Evolutionary conservation across 164 flowering plant genomes (phyloP).

Genomic region (grape (Vitis vinifera)): ASM3070453v1 NC_081819.1:22325001-22325500

Average conservation of each 20-base stretch:
- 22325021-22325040: too few relatives aligned
- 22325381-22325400: slow-evolving; percentile 44
- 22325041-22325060: too few relatives aligned
- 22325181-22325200: slow-evolving; percentile 69
- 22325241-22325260: slow-evolving; percentile 70
- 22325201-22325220: slow-evolving; percentile 69
- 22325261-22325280: slow-evolving; percentile 45
- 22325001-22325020: too few relatives aligned
- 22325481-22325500: slow-evolving; percentile 52
- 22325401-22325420: slow-evolving; percentile 41
- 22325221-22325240: slow-evolving; percentile 36
- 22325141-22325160: too few relatives aligned
- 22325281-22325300: slow-evolving; percentile 38
- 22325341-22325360: slow-evolving; percentile 45
- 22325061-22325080: too few relatives aligned
- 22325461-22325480: slow-evolving; percentile 48
- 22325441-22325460: slow-evolving; percentile 45
- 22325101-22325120: too few relatives aligned
- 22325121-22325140: too few relatives aligned
- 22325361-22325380: slow-evolving; percentile 51
- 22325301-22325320: slow-evolving; percentile 57
- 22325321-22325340: slow-evolving; percentile 51
- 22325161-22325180: too few relatives aligned
- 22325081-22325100: too few relatives aligned
- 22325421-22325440: slow-evolving; percentile 45